Conservation (phyloP, 73 alveolate genomes). For the Loxodes magnus region DNA sequence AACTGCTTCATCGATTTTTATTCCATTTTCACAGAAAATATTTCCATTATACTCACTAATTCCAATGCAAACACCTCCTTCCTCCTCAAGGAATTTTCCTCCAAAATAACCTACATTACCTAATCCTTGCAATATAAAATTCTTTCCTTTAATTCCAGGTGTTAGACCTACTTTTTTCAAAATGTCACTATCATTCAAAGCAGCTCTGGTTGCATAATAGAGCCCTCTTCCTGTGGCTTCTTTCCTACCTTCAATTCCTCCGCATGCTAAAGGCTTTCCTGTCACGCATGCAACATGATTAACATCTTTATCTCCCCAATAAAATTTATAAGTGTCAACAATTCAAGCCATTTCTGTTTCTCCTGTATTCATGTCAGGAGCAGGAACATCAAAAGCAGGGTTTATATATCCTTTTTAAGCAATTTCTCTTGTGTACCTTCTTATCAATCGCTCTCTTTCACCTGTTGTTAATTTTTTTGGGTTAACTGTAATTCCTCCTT, state of each 20-base stretch:
- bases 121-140: slow-evolving; percentile 70
- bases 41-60: slow-evolving; percentile 74
- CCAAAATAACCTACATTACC: slow-evolving; percentile 93
- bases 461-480: slow-evolving; percentile 51
- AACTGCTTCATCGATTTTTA: slow-evolving; percentile 62
- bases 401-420: slow-evolving; percentile 75
- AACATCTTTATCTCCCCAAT: slow-evolving; percentile 59
- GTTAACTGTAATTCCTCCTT: slow-evolving; percentile 70
- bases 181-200: slow-evolving; percentile 26
- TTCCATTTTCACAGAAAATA: slow-evolving; percentile 54
- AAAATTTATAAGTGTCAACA: slow-evolving; percentile 68
- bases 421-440: slow-evolving; percentile 70
- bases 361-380: slow-evolving; percentile 77
- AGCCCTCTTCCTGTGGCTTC: slow-evolving; percentile 77
- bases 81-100: slow-evolving; percentile 59
- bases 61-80: slow-evolving; percentile 57
- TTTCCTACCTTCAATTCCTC: slow-evolving; percentile 84
- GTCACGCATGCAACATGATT: slow-evolving; percentile 70
- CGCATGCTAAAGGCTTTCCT: slow-evolving; percentile 59
- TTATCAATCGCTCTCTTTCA: slow-evolving; percentile 70
- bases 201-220: slow-evolving; percentile 30
- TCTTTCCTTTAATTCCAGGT: slow-evolving; percentile 38
- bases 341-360: slow-evolving; percentile 78
- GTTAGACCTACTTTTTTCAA: slow-evolving; percentile 20
- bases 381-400: slow-evolving; percentile 72